Evolutionary conservation across 164 flowering plant genomes (phyloP), one percentile per base, ranked within the genome.

Genomic region (Dillenia suffruticosa): DNA sequence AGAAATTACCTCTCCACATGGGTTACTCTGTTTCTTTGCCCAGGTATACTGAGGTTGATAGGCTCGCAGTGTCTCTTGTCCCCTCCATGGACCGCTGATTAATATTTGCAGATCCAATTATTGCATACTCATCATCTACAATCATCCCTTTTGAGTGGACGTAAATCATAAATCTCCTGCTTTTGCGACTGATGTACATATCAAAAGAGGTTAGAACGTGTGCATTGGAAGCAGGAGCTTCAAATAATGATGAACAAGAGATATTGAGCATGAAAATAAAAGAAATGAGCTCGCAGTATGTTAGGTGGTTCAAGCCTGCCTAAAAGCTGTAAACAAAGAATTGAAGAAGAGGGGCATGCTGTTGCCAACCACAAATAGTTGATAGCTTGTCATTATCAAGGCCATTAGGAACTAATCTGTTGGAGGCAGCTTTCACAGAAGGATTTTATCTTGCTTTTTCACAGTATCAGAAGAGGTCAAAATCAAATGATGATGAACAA

Each of bases 131-230:
- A 61, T 87, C 96, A 70, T 93, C 97, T 51, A 93, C 96, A 57
- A 93, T 86, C 97, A 93, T 93, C 14, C 98, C 98, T 76, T 93
- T 93, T 9, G 98, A 93, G 74, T 93, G 98, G 68, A 93, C 96
- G 72, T 93, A 93, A 24, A 93, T 93, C 98, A 94, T 94, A 70
- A 94, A 91, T 57, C 97, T 78, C 1, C 94, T 73, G 70, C 71
- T 83, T 69, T 80, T 89, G 52, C 61, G 70, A 63, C 81, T 65
- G 9, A 78, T 94, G 66, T 44, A n/a, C 45, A n/a, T 43, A 22
- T 14, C 13, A 9, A 5, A 24, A 22, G 2, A 7, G 16, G n/a
- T n/a, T 32, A 56, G 59, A 12, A 2, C 3, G 12, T 3, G 17
- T 15, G 44, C 52, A 49, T 15, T 10, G 17, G 7, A 47, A 17